Evolutionary conservation across 345 rosid genomes (phyloP).

Genomic region (Limnanthes douglasii): DNA sequence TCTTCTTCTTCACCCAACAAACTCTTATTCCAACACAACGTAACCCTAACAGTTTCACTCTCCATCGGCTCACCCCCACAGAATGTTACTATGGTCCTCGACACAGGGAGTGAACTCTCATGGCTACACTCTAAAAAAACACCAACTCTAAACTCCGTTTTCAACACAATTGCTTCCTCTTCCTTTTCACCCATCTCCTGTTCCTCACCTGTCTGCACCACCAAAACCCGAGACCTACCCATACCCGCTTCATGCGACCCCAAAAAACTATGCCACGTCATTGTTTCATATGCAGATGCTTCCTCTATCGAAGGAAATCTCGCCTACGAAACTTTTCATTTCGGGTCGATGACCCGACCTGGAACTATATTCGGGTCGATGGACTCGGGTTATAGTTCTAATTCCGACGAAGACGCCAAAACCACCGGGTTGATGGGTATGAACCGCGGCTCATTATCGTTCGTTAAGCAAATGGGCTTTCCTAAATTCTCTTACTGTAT

Average conservation of each 20-base stretch:
- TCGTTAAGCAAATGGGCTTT: constrained; percentile 48
- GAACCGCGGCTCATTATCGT: constrained; percentile 71
- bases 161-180: constrained; percentile 25
- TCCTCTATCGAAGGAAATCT: constrained; percentile 49
- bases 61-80: constrained; percentile 60
- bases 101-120: constrained; percentile 71
- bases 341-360: constrained; percentile 28
- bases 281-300: constrained; percentile 39
- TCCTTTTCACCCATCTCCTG: constrained; percentile 36
- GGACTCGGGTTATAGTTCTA: constrained; percentile 53
- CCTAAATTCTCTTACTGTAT: constrained; percentile 72
- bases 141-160: constrained; percentile 17
- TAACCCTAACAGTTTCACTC: constrained; percentile 44
- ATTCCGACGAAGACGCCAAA: constrained; percentile 40
- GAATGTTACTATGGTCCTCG: constrained; percentile 46
- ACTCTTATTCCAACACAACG: constrained; percentile 37
- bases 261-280: constrained; percentile 31
- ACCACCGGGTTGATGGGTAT: constrained; percentile 71
- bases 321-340: constrained; percentile 25
- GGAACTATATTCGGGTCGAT: constrained; percentile 54
- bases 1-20: constrained; percentile 16
- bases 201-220: constrained; percentile 27
- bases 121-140: constrained; percentile 47
- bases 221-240: constrained; percentile 32
- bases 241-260: constrained; percentile 34